Evolutionary conservation across 331 rosid genomes (phyloP).

Genomic region (Telfairia occidentalis): DNA sequence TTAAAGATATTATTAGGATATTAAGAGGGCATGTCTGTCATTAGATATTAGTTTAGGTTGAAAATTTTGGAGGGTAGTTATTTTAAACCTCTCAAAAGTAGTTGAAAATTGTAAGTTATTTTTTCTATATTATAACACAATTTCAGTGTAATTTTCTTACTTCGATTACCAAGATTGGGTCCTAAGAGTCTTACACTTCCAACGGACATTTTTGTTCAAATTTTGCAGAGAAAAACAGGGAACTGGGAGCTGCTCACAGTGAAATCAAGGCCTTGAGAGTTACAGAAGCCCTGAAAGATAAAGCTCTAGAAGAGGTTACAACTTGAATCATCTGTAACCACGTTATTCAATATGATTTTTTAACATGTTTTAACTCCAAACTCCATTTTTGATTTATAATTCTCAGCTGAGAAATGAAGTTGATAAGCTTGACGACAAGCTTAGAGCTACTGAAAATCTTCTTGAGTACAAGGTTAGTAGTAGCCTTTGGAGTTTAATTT

Average conservation of each 20-base stretch:
- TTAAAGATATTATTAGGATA: neutral
- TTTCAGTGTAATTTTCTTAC: neutral
- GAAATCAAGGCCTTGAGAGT: constrained; percentile 72
- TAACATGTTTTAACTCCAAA: neutral
- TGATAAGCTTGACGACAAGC: constrained; percentile 41
- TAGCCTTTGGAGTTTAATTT: neutral
- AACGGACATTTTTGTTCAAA: neutral
- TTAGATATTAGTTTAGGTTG: neutral
- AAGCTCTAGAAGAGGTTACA: constrained; percentile 75
- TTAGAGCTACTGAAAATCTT: constrained; percentile 34
- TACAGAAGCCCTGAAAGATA: constrained; percentile 59
- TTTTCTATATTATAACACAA: no score
- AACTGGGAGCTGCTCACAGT: constrained; percentile 37
- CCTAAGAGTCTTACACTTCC: neutral
- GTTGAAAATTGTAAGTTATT: no score
- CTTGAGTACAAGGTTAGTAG: constrained; percentile 59
- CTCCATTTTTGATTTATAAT: neutral
- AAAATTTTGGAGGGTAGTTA: neutral
- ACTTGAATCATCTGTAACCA: neutral
- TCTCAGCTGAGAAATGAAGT: constrained; percentile 56
- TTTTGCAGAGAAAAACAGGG: constrained; percentile 51
- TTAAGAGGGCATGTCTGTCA: neutral
- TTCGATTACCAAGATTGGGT: neutral
- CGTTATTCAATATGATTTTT: neutral
- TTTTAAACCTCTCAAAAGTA: no score